These are phyloP conservation scores for Alternaria viburni DNA, from an alignment of 2,329 filamentous ascomycete species.

Conservation along the genomic window DNA sequence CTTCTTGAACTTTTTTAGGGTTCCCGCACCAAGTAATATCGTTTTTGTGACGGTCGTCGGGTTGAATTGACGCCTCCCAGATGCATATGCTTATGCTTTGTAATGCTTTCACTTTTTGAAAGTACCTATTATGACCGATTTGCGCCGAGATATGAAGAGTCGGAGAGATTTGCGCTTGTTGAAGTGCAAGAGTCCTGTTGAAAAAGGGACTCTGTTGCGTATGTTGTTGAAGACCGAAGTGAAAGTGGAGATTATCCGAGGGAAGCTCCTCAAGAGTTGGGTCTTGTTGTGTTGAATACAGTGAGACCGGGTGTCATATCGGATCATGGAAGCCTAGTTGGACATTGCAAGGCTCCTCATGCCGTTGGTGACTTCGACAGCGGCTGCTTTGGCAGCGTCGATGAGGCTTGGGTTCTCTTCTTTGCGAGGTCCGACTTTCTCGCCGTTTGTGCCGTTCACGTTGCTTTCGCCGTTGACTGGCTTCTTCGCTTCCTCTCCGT, in stretches of 20 bases:
- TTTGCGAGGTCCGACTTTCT: constrained; percentile 18
- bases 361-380: constrained; percentile 38
- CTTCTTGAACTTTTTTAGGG: constrained; percentile 9
- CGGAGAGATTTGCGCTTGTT: constrained; percentile 21
- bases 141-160: neutral
- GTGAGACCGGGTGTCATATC: constrained; percentile 29
- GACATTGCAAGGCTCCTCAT: constrained; percentile 34
- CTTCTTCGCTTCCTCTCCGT: constrained; percentile 10
- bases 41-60: constrained; percentile 47
- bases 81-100: constrained; percentile 26
- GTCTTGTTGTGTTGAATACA: constrained; percentile 45
- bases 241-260: neutral
- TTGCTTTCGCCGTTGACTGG: constrained; percentile 12
- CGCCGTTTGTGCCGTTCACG: constrained; percentile 20
- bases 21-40: too few relatives aligned
- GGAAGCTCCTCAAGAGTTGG: constrained; percentile 14
- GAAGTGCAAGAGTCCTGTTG: constrained; percentile 31
- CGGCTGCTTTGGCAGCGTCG: constrained; percentile 36
- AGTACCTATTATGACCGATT: too few relatives aligned
- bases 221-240: constrained; percentile 10
- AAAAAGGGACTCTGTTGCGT: constrained; percentile 14
- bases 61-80: constrained; percentile 49
- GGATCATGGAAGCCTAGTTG: constrained; percentile 28
- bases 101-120: too few relatives aligned
- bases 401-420: constrained; percentile 27